These are phyloP conservation scores for Dujonia santamariae DNA, from an alignment of 1,139 yeast genomes.

Conservation along the genomic window DNA sequence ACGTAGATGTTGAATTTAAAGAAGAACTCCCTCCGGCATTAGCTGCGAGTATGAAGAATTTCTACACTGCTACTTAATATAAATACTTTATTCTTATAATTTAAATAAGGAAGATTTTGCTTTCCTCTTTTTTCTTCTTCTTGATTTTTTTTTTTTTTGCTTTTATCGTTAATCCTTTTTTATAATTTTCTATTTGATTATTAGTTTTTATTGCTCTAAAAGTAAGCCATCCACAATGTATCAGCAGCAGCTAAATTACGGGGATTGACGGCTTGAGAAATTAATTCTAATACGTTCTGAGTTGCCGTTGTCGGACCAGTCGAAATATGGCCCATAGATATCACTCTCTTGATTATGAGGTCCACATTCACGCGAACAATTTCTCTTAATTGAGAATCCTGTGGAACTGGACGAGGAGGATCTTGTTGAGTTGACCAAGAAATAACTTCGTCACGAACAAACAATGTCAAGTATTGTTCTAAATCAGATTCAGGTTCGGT, in stretches of 20 bases:
- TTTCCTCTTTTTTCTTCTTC: not conserved
- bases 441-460: slow-evolving; percentile 91
- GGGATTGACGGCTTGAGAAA: slow-evolving; percentile 95
- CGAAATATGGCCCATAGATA: slow-evolving; percentile 75
- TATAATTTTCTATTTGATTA: not conserved
- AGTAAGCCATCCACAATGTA: slow-evolving; percentile 94
- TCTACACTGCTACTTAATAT: slow-evolving; percentile 5
- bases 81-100: not conserved
- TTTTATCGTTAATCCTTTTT: not conserved
- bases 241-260: slow-evolving; percentile 91
- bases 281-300: slow-evolving; percentile 85
- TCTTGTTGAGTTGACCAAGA: slow-evolving; percentile 93
- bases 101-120: slow-evolving; percentile 1
- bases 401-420: slow-evolving; percentile 57
- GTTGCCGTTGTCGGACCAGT: slow-evolving; percentile 80
- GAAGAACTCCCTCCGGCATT: not conserved
- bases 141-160: slow-evolving; percentile 1
- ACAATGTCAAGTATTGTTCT: slow-evolving; percentile 83
- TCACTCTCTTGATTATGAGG: slow-evolving; percentile 64
- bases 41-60: slow-evolving; percentile 3
- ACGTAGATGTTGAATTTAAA: not conserved
- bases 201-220: slow-evolving; percentile 28
- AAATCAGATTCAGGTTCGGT: slow-evolving; percentile 89
- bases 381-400: slow-evolving; percentile 79
- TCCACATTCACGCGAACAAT: slow-evolving; percentile 89